These are phyloP conservation scores for Flaveria floridana DNA, from an alignment of 140 eudicot species.

Conservation along the genomic window DNA sequence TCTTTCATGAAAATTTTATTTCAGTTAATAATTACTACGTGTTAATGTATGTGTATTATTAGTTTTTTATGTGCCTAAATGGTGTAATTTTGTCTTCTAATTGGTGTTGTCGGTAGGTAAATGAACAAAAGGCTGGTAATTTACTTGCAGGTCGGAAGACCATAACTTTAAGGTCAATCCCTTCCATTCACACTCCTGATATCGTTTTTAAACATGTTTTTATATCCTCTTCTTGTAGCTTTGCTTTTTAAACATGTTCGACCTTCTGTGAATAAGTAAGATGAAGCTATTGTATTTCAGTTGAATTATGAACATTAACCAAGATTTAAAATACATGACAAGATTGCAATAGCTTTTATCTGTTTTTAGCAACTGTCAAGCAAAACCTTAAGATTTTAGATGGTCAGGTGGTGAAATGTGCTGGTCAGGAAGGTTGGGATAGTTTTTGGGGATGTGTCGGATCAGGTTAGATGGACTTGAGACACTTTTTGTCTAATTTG, in stretches of 20 bases:
- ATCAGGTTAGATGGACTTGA: background rate
- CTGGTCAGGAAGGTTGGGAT: background rate
- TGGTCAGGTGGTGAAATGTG: background rate
- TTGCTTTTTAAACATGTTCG: background rate
- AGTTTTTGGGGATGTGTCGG: background rate
- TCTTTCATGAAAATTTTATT: background rate
- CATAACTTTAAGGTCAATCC: conserved; percentile 60
- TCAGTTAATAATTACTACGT: background rate
- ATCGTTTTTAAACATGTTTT: conserved; percentile 7
- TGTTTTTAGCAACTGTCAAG: too few species aligned
- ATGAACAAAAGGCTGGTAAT: conserved; percentile 52
- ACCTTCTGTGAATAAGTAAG: conserved; percentile 10
- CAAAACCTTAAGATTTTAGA: too few species aligned
- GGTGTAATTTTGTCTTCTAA: background rate
- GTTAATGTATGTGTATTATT: conserved; percentile 1
- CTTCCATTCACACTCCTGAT: conserved; percentile 8
- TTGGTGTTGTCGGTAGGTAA: conserved; percentile 55
- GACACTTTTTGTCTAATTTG: background rate
- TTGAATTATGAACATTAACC: background rate
- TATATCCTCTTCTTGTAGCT: background rate
- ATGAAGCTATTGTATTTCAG: background rate
- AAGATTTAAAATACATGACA: too few species aligned
- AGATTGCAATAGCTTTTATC: too few species aligned
- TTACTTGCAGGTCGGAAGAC: conserved; percentile 57
- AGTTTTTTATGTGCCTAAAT: conserved; percentile 18